Evolutionary conservation across 148 eudicot genomes (phyloP).

Genomic region (Rhododendron griersonianum): DNA sequence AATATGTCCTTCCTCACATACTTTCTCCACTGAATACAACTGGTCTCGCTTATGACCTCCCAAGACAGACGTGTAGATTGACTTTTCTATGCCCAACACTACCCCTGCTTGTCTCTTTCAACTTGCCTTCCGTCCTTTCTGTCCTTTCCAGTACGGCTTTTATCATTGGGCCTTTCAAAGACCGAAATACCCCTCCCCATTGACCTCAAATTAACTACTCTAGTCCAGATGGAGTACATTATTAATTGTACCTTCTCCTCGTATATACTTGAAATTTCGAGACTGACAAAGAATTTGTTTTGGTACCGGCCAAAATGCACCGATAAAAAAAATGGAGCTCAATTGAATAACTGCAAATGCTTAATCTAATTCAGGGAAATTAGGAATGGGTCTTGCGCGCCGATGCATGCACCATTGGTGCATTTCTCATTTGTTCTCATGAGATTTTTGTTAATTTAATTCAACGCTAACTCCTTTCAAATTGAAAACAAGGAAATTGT

Average conservation of each 20-base stretch:
- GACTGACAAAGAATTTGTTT: too few species aligned
- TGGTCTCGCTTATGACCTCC: constrained; percentile 20
- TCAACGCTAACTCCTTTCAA: too few species aligned
- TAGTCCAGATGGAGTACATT: neutral
- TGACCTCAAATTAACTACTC: neutral
- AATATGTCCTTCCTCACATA: constrained; percentile 60
- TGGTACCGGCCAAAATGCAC: too few species aligned
- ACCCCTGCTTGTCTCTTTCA: constrained; percentile 17
- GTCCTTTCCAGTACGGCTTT: constrained; percentile 75
- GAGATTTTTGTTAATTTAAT: too few species aligned
- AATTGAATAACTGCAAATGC: too few species aligned
- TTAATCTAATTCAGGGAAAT: too few species aligned
- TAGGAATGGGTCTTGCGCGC: too few species aligned
- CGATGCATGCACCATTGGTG: too few species aligned
- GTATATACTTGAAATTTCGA: too few species aligned
- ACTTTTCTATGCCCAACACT: constrained; percentile 13
- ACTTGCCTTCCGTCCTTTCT: constrained; percentile 28
- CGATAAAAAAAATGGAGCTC: too few species aligned
- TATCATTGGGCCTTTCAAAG: constrained; percentile 4
- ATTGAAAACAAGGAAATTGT: too few species aligned
- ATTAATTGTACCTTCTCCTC: neutral
- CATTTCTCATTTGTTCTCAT: too few species aligned
- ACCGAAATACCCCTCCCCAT: constrained; percentile 20
- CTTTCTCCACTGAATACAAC: constrained; percentile 48
- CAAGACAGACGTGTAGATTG: neutral